Base-by-base conservation (phyloP, 2,329 filamentous ascomycete species). In the Fusarium nodosum region DNA sequence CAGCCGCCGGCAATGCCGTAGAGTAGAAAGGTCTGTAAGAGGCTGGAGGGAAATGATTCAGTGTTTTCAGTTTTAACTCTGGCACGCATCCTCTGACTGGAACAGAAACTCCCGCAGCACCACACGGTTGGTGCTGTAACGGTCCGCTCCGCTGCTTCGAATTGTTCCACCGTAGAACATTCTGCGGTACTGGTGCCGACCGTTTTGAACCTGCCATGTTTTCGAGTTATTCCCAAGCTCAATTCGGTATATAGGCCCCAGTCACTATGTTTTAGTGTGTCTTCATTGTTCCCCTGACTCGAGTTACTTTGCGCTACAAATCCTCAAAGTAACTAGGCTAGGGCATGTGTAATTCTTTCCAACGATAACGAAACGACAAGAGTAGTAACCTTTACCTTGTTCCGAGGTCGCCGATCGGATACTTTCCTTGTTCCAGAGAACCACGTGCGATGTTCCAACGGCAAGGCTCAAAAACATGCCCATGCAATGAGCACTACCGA, bases 81-180 rank as follows among this genome's bases (percentile, higher is more conserved):
- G 11, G 24, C 15, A 48, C 28, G 13, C 42, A 13, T 36, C 39
- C n/a, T 33, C n/a, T 45, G 24, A 30, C 33, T 28, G 34, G 56
- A 69, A 44, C 55, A 48, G 15, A 60, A 41, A 28, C 18, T 41
- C 41, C 28, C 34, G 46, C 33, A 44, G 31, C 36, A 48, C 28
- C 24, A 47, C 41, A 28, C 45, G 56, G 59, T 48, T 56, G 64
- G 67, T 61, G 59, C 42, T 42, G 45, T 24, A 11, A 47, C 62
- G 62, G 63, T 56, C 54, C 63, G 61, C 56, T 61, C 61, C 61
- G 56, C 20, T 44, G 4, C 44, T 56, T 55, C n/a, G 38, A 26
- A 36, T 47, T 61, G 48, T 55, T 45, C 38, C 61, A 66, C 22
- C 22, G 13, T 50, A 26, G 8, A 50, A 46, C 44, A 47, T 41